These are phyloP conservation scores for Sclerotinia spermophila DNA, from an alignment of 2,329 filamentous ascomycete species.

Conservation along the genomic window DNA sequence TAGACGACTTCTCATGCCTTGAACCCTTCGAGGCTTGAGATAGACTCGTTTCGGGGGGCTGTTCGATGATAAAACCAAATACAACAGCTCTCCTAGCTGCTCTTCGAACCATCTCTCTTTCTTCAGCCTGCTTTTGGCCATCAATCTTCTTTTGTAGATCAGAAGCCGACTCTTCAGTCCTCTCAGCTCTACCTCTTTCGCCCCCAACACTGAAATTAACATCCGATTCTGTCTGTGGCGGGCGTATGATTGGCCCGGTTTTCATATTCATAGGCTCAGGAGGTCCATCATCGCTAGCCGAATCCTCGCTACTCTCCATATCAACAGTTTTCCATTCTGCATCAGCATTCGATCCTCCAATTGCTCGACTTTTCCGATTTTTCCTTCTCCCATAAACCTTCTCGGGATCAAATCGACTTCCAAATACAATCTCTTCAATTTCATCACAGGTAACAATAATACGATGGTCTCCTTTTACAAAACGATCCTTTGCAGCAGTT, in stretches of 20 bases:
- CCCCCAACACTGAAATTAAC: conserved; percentile 55
- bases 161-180: conserved; percentile 49
- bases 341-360: conserved; percentile 37
- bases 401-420: conserved; percentile 43
- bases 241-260: conserved; percentile 16
- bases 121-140: conserved; percentile 23
- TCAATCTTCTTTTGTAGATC: conserved; percentile 45
- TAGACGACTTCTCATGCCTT: conserved; percentile 8
- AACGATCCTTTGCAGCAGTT: conserved; percentile 36
- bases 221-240: conserved; percentile 18
- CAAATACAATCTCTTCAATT: conserved; percentile 51
- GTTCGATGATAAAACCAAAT: conserved; percentile 22
- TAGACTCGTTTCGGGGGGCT: neutral
- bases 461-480: conserved; percentile 48
- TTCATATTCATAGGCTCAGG: neutral
- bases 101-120: conserved; percentile 24
- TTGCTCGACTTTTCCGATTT: conserved; percentile 43
- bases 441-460: conserved; percentile 48
- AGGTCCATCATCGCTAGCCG: neutral
- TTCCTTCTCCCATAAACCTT: conserved; percentile 45
- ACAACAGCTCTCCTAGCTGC: conserved; percentile 25
- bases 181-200: conserved; percentile 52
- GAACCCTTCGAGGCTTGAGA: conserved; percentile 6
- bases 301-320: conserved; percentile 45
- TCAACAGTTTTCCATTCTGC: conserved; percentile 45